A percentile compares a stretch with the other conserved stretches of the same genome.
phyloP scores from a whole-genome alignment of 495 filamentous ascomycete genomes.

The Pseudomonodictys pantanalensis region DNA sequence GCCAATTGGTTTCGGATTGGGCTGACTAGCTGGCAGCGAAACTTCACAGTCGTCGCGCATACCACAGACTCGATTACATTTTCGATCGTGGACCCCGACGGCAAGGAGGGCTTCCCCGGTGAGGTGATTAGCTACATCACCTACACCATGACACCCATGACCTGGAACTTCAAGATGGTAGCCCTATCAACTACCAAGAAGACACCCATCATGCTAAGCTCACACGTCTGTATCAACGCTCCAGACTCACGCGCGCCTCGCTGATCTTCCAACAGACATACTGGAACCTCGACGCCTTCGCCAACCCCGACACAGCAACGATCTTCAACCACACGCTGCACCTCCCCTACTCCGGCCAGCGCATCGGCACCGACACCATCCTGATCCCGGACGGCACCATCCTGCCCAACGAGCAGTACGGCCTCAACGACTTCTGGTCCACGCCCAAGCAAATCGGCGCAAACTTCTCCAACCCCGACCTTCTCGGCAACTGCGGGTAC shows the following conservation, averaged over 20 bases:
- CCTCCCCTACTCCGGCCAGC: constrained; percentile 67
- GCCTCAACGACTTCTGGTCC: constrained; percentile 69
- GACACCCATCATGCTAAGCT: constrained; percentile 64
- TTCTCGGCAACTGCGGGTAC: constrained; percentile 52
- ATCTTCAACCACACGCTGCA: constrained; percentile 69
- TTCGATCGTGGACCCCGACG: constrained; percentile 66
- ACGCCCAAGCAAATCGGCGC: constrained; percentile 71
- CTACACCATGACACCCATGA: constrained; percentile 52
- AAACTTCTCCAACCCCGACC: constrained; percentile 57
- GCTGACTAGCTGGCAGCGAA: constrained; percentile 48
- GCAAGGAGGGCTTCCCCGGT: constrained; percentile 74
- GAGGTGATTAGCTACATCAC: constrained; percentile 75
- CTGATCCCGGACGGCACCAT: constrained; percentile 77
- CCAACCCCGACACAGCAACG: constrained; percentile 50
- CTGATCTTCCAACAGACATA: constrained; percentile 55
- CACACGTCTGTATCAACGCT: constrained; percentile 30
- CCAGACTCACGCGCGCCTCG: constrained; percentile 40
- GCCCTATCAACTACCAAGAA: constrained; percentile 41
- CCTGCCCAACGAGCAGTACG: constrained; percentile 52
- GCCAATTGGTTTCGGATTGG: background rate
- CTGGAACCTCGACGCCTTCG: constrained; percentile 85
- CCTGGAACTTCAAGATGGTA: constrained; percentile 43
- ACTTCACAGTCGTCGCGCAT: constrained; percentile 72
- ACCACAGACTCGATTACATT: constrained; percentile 71
- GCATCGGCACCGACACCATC: constrained; percentile 70